phyloP scores from a whole-genome alignment of 1,284 basidiomycete species.

The Leccinum cinnamomeum region DNA sequence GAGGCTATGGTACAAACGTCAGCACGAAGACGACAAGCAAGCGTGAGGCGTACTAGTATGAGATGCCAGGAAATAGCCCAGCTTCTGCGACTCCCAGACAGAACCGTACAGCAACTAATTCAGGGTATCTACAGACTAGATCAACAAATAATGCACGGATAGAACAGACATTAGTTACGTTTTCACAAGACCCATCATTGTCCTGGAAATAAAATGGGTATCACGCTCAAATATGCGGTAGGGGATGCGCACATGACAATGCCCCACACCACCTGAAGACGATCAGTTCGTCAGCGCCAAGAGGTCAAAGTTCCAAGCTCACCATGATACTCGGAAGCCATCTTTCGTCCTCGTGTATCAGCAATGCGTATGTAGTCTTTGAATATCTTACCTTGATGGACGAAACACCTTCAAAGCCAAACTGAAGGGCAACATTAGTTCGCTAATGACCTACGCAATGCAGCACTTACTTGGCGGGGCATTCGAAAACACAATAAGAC shows the following conservation, averaged over 20 bases:
- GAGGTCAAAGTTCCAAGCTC: constrained; percentile 6
- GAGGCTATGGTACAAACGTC: constrained; percentile 17
- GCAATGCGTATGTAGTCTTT: background rate
- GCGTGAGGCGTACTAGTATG: constrained; percentile 52
- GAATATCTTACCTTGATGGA: constrained; percentile 43
- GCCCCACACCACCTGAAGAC: constrained; percentile 48
- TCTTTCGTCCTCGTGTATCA: constrained; percentile 19
- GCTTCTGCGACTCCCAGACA: constrained; percentile 68
- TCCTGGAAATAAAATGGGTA: constrained; percentile 39
- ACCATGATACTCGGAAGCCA: constrained; percentile 49
- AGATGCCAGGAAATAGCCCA: constrained; percentile 68
- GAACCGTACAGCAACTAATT: constrained; percentile 59
- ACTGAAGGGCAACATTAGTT: constrained; percentile 26
- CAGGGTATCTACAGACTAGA: constrained; percentile 46
- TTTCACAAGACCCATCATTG: constrained; percentile 64
- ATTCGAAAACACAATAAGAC: constrained; percentile 32
- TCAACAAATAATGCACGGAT: constrained; percentile 6
- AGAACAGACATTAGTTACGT: constrained; percentile 37
- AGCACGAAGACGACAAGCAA: constrained; percentile 26
- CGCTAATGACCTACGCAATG: background rate
- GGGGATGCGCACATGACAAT: constrained; percentile 42
- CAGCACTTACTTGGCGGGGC: constrained; percentile 33
- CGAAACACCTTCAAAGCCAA: constrained; percentile 51
- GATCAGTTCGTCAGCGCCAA: constrained; percentile 1
- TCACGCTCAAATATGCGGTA: background rate